Conservation (phyloP, 2,329 filamentous ascomycete species). For the Colletotrichum sp. region DNA sequence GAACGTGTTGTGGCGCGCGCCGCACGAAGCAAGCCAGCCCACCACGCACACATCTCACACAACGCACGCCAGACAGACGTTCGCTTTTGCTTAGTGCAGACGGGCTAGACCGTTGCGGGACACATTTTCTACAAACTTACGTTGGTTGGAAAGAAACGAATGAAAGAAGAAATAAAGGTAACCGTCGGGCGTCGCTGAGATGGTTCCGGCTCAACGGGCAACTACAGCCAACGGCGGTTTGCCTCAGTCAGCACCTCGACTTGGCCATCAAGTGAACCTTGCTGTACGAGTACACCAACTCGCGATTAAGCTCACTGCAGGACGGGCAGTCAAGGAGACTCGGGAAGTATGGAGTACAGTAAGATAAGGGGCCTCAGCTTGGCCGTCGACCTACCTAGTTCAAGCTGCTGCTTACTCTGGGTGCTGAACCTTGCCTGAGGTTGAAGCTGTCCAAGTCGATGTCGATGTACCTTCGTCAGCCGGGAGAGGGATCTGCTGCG, state of each 20-base stretch:
- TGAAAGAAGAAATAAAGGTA: not conserved
- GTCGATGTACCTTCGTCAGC: not conserved
- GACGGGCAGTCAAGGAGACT: not conserved
- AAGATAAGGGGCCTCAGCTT: not conserved
- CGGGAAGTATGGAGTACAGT: not conserved
- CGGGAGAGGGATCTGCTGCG: not conserved
- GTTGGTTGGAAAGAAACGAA: not conserved
- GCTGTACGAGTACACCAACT: not conserved
- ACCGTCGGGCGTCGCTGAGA: not conserved
- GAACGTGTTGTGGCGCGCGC: not conserved
- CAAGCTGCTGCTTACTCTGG: not conserved
- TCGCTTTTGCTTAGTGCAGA: not conserved
- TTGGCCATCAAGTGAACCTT: not conserved
- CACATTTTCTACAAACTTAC: not conserved
- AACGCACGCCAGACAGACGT: not conserved
- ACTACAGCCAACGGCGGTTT: not conserved
- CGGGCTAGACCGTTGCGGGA: not conserved
- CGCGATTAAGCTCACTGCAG: not conserved
- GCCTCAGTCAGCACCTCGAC: slow-evolving; percentile 7
- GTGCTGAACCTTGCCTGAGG: not conserved
- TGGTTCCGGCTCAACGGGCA: slow-evolving; percentile 10
- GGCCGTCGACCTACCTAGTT: not conserved
- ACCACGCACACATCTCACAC: not conserved
- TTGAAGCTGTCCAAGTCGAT: not conserved
- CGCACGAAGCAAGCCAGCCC: not conserved